A percentile compares a stretch with the other conserved stretches of the same genome.
Evolutionary conservation across 2,329 filamentous ascomycete genomes (phyloP).

Genomic region (Ceratocystis variospora): DNA sequence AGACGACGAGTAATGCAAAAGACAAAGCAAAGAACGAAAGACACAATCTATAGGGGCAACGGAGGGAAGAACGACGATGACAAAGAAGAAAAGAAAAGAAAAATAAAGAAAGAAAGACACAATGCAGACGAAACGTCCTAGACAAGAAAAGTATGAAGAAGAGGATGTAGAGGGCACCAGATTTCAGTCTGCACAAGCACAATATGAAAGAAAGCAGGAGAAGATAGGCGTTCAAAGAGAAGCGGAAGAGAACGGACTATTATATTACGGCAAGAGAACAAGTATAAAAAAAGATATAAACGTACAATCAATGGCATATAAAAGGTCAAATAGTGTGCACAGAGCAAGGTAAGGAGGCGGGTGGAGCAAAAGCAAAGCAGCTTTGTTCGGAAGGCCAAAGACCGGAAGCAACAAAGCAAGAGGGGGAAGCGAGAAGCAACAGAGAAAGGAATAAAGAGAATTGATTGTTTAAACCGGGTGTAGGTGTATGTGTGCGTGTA

Average conservation of each 20-base stretch:
- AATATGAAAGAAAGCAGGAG: background rate
- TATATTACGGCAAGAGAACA: background rate
- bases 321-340: background rate
- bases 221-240: background rate
- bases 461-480: background rate
- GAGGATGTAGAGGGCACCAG: too few species aligned
- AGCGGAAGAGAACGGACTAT: slow-evolving; percentile 1
- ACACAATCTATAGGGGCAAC: background rate
- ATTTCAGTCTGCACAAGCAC: background rate
- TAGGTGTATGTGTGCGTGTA: too few species aligned
- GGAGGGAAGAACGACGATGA: background rate
- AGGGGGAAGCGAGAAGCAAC: background rate
- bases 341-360: background rate
- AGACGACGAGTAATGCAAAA: background rate
- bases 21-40: background rate
- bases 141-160: too few species aligned
- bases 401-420: background rate
- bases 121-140: too few species aligned
- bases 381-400: background rate
- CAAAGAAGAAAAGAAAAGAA: background rate
- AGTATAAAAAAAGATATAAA: background rate
- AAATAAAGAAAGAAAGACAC: background rate
- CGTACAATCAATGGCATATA: background rate
- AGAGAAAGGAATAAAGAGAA: background rate
- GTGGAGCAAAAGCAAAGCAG: background rate